Percentiles rank a stretch among this genome's conserved stretches.
These are phyloP conservation scores for Xylaria curta DNA, from an alignment of 495 filamentous ascomycete species.

Conservation along the genomic window DNA sequence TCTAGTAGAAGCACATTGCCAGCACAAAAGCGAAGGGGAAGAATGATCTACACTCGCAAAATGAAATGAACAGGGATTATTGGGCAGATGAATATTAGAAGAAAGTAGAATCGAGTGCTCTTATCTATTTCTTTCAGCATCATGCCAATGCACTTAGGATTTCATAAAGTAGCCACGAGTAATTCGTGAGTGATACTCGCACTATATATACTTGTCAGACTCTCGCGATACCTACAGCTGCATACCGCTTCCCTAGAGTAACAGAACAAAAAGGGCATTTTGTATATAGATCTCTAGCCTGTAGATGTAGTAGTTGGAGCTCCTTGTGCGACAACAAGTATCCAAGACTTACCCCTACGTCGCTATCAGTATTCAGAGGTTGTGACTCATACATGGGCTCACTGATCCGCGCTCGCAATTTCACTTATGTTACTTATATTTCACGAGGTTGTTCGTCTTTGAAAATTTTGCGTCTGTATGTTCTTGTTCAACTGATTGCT, in stretches of 20 bases:
- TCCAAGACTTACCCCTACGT: too few relatives aligned
- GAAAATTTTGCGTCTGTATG: background rate
- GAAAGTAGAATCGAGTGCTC: too few relatives aligned
- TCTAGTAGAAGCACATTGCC: too few relatives aligned
- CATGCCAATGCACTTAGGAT: background rate
- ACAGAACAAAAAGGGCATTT: too few relatives aligned
- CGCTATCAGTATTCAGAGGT: too few relatives aligned
- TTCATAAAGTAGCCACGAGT: background rate
- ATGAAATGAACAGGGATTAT: background rate
- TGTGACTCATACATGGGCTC: background rate
- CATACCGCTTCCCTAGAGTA: too few relatives aligned
- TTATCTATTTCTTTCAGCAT: background rate
- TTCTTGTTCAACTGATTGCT: background rate
- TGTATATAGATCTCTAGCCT: too few relatives aligned
- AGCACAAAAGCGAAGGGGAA: background rate
- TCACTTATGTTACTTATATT: background rate
- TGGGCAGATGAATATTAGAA: background rate
- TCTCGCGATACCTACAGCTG: too few relatives aligned
- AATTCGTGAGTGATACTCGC: background rate
- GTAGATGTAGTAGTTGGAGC: too few relatives aligned
- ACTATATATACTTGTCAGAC: too few relatives aligned
- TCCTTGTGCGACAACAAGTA: too few relatives aligned
- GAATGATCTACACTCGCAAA: background rate
- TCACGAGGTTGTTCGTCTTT: background rate
- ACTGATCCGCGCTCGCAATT: background rate